These are phyloP conservation scores for Monosporascus ibericus DNA, from an alignment of 2,329 filamentous ascomycete genomes.

Conservation along the genomic window DNA sequence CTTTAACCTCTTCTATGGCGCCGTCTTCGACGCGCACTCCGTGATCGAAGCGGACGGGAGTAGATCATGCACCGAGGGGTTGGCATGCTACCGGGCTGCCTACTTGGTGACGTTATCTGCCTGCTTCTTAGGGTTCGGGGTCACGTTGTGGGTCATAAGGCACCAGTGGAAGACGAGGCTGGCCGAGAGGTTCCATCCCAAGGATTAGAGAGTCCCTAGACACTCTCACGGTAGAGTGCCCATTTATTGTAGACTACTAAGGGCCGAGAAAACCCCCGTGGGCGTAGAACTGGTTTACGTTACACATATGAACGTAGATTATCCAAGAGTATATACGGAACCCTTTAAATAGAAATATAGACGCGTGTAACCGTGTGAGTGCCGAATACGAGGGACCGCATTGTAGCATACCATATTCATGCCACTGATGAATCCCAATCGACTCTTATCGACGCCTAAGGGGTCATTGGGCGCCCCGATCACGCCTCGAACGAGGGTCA, in stretches of 20 bases:
- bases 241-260: no score
- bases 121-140: slow-evolving; percentile 60
- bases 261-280: not conserved
- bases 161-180: slow-evolving; percentile 42
- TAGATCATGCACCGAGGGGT: slow-evolving; percentile 67
- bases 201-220: not conserved
- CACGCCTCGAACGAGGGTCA: no score
- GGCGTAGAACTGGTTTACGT: not conserved
- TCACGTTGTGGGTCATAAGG: slow-evolving; percentile 66
- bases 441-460: no score
- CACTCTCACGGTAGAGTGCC: no score
- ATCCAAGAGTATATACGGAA: no score
- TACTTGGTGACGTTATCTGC: slow-evolving; percentile 74
- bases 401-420: no score
- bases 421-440: no score
- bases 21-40: slow-evolving; percentile 76
- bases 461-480: no score
- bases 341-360: no score
- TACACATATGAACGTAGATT: not conserved
- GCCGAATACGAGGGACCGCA: no score
- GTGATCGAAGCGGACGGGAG: slow-evolving; percentile 62
- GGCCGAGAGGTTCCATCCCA: slow-evolving; percentile 9
- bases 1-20: slow-evolving; percentile 88
- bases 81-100: slow-evolving; percentile 73
- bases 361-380: no score